Evolutionary conservation across 2,329 filamentous ascomycete species (phyloP).

Genomic region (Fusarium nisikadoi): DNA sequence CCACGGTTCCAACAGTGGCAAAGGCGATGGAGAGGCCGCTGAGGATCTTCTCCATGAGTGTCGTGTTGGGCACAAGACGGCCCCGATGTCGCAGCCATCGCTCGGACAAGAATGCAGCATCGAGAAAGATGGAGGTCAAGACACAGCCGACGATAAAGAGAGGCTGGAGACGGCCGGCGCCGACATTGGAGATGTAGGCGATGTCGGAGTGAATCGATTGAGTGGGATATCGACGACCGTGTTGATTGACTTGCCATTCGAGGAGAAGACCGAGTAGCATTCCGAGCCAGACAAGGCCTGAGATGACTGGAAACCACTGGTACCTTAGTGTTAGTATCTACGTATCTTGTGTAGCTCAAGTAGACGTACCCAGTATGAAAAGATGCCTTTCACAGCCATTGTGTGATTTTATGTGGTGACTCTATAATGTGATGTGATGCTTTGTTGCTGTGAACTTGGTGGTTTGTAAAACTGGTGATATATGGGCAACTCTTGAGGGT

Average conservation of each 20-base stretch:
- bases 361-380: conserved; percentile 55
- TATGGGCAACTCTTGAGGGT: background rate
- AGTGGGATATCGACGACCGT: conserved; percentile 67
- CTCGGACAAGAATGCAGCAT: conserved; percentile 82
- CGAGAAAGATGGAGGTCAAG: conserved; percentile 81
- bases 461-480: background rate
- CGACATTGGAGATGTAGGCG: conserved; percentile 78
- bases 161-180: conserved; percentile 72
- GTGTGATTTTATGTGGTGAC: background rate
- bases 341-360: background rate
- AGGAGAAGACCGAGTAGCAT: conserved; percentile 77
- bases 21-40: conserved; percentile 71
- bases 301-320: conserved; percentile 73
- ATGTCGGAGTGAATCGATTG: conserved; percentile 70
- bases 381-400: conserved; percentile 48
- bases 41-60: conserved; percentile 68
- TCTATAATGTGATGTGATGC: background rate
- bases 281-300: conserved; percentile 71
- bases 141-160: conserved; percentile 79
- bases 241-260: conserved; percentile 70
- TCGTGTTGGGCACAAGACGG: conserved; percentile 78
- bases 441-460: background rate
- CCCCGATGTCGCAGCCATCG: conserved; percentile 86
- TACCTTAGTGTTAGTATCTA: conserved; percentile 31
- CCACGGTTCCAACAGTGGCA: conserved; percentile 79